Evolutionary conservation across 2,329 filamentous ascomycete genomes (phyloP).

Genomic region (Cladosporium sp.): DNA sequence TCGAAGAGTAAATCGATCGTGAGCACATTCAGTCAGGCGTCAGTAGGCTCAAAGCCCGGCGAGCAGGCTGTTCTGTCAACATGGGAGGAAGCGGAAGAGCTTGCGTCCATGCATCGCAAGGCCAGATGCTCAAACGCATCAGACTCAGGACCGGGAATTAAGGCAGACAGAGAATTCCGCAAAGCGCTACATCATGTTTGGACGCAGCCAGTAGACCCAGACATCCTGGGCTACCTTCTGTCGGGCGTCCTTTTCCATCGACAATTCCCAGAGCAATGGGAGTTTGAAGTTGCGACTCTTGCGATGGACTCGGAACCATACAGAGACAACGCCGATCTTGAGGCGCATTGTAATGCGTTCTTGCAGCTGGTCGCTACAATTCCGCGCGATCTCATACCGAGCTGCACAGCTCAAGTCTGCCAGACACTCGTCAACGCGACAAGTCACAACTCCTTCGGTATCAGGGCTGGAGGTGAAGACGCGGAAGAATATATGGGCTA

Average conservation of each 20-base stretch:
- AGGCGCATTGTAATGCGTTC: constrained; percentile 37
- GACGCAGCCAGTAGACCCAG: constrained; percentile 23
- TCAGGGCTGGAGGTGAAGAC: constrained; percentile 36
- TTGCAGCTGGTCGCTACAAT: constrained; percentile 41
- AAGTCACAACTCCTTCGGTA: constrained; percentile 47
- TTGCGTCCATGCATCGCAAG: constrained; percentile 6
- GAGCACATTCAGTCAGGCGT: background rate
- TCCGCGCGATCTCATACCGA: constrained; percentile 32
- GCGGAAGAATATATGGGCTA: constrained; percentile 48
- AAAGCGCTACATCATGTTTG: constrained; percentile 16
- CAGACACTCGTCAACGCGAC: constrained; percentile 36
- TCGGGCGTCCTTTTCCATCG: constrained; percentile 35
- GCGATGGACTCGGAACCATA: constrained; percentile 41
- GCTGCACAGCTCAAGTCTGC: constrained; percentile 33
- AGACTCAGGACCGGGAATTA: constrained; percentile 4
- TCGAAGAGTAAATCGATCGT: constrained; percentile 16
- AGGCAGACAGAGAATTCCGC: constrained; percentile 8
- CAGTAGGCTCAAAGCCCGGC: constrained; percentile 5
- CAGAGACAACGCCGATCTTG: constrained; percentile 36
- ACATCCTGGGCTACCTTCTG: constrained; percentile 41
- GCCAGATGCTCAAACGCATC: background rate
- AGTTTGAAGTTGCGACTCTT: constrained; percentile 33
- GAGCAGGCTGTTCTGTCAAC: constrained; percentile 7
- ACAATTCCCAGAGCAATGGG: constrained; percentile 29
- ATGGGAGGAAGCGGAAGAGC: constrained; percentile 21